Conservation (phyloP, 371 early-diverging fungal species). For the Dinochytrium kinnereticum region DNA sequence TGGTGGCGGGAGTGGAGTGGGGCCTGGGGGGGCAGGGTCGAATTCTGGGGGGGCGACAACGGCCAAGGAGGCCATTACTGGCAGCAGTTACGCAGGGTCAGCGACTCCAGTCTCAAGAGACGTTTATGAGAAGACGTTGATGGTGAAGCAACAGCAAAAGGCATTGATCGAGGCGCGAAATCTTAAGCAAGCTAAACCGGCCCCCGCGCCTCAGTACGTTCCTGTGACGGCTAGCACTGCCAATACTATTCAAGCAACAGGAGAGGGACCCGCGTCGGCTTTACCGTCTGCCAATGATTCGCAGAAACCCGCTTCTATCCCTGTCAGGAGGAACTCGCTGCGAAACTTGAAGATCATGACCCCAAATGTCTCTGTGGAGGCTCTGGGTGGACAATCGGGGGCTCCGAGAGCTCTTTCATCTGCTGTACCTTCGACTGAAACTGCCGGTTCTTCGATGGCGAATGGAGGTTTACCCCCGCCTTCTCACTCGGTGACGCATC, state of each 20-base stretch:
- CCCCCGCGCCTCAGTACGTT: neutral
- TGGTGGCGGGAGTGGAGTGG: neutral
- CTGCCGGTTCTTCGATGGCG: neutral
- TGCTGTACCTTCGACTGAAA: neutral
- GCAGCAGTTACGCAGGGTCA: slow-evolving; percentile 3
- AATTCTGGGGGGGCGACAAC: neutral
- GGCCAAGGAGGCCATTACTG: neutral
- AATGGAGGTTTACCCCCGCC: neutral
- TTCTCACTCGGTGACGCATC: neutral
- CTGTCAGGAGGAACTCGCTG: slow-evolving; percentile 10
- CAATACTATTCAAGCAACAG: neutral
- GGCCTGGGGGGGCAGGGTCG: neutral
- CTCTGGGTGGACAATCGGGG: neutral
- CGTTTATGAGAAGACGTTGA: slow-evolving; percentile 7
- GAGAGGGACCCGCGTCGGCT: neutral
- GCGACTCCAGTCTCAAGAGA: slow-evolving; percentile 3
- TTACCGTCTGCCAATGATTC: neutral
- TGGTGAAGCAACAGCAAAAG: slow-evolving; percentile 31
- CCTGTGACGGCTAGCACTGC: neutral
- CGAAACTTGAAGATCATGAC: slow-evolving; percentile 20
- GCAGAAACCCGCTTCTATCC: neutral
- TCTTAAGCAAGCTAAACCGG: neutral
- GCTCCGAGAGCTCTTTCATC: too few relatives aligned
- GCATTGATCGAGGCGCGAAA: slow-evolving; percentile 27
- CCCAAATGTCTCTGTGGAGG: neutral